Percentiles rank a stretch among this genome's conserved stretches.
phyloP scores from a whole-genome alignment of 176 grass and related monocot genomes.

The Musa acuminata region DNA sequence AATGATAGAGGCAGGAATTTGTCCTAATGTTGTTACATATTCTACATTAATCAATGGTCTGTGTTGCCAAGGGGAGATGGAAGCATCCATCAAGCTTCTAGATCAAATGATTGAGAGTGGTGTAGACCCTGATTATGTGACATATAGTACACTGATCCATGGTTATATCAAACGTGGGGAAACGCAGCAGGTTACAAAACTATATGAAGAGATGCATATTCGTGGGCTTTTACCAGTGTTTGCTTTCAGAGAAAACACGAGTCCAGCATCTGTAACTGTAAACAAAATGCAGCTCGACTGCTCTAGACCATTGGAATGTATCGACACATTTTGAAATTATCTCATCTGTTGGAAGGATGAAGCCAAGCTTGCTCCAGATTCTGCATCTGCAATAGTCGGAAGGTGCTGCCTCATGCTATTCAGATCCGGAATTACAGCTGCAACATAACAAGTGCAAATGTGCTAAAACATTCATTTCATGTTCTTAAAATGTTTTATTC shows the following conservation, averaged over 20 bases:
- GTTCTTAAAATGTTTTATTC: neutral
- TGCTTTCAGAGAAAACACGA: constrained; percentile 19
- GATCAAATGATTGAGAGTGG: constrained; percentile 90
- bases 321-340: neutral
- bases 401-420: neutral
- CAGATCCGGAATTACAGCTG: neutral
- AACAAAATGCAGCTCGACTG: neutral
- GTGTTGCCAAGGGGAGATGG: constrained; percentile 73
- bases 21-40: constrained; percentile 73
- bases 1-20: constrained; percentile 69
- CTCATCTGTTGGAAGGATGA: neutral
- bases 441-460: neutral
- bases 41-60: constrained; percentile 87
- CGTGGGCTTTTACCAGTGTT: constrained; percentile 45
- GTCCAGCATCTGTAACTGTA: neutral
- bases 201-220: constrained; percentile 80
- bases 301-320: neutral
- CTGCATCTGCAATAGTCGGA: neutral
- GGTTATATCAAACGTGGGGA: constrained; percentile 69
- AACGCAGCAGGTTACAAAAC: constrained; percentile 60
- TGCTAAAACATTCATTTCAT: neutral
- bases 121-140: constrained; percentile 82
- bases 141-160: constrained; percentile 72
- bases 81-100: constrained; percentile 82
- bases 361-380: neutral